Percentiles rank a stretch among this genome's conserved stretches.
Conservation (phyloP, 805 yeast genomes). For the Zygosaccharomyces pseudorouxii region DNA sequence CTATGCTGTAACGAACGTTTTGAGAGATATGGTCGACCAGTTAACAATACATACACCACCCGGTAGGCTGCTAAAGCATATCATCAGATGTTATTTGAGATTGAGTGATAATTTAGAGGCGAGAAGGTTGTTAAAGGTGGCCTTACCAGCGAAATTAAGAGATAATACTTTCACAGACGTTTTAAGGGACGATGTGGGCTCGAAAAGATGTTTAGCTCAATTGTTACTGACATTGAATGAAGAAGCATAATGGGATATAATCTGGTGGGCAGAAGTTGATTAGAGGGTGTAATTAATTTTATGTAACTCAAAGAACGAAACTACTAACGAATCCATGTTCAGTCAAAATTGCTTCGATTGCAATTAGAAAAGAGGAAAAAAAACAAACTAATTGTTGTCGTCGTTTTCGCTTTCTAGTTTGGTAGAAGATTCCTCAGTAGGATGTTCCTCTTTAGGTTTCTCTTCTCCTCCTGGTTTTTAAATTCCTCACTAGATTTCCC, state of each 20-base stretch:
- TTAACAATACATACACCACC: constrained; percentile 63
- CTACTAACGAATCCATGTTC: neutral
- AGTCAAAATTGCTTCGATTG: neutral
- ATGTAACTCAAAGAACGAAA: neutral
- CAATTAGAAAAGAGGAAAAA: neutral
- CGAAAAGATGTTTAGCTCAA: constrained; percentile 83
- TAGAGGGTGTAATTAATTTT: neutral
- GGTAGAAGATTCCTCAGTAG: neutral
- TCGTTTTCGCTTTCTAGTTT: neutral
- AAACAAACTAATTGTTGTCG: neutral
- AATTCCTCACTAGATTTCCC: neutral
- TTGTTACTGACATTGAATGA: constrained; percentile 63
- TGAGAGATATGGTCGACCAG: constrained; percentile 84
- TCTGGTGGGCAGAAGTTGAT: neutral
- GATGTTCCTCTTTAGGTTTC: neutral
- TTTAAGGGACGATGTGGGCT: constrained; percentile 80
- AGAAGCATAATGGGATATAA: neutral
- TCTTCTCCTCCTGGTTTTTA: neutral
- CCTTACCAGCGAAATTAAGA: constrained; percentile 80
- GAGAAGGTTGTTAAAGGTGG: constrained; percentile 74
- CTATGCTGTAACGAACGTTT: constrained; percentile 86
- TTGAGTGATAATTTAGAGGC: constrained; percentile 89
- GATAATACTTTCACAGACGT: constrained; percentile 68
- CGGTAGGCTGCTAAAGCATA: constrained; percentile 84
- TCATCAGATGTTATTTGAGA: constrained; percentile 88